Base-by-base conservation (phyloP, 148 eudicot species). In the Chenopodium berlandieri region DNA sequence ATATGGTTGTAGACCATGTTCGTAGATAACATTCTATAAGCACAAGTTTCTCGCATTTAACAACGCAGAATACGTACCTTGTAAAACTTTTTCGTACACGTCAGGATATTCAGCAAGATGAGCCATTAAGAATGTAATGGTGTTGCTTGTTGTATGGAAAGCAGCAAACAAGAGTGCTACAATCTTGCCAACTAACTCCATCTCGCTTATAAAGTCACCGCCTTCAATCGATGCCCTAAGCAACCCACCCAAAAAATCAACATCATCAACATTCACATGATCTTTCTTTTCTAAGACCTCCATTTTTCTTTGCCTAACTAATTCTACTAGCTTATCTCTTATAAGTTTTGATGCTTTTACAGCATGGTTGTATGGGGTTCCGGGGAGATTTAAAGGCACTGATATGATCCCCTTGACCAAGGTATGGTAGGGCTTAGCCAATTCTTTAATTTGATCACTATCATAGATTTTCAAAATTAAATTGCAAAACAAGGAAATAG, bases 21-120 rank as follows among this genome's bases (percentile, higher is more conserved):
- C 2, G 2, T 31, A 1, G 2, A 31, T 31, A 31, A 31, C 32
- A 0, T 31, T 31, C 32, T 31, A 31, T 31, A 31, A 31, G 2
- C 32, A 31, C 32, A 31, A 31, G 27, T 27, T 27, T 0, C 27
- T 27, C 27, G 27, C 0, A 1, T 0, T 31, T 31, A 31, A 31
- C 31, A 31, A 31, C 31, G 31, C 31, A 27, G 31, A 30, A 1
- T 30, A 31, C 32, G 32, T 31, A 31, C 80, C 80, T 64, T 77
- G 71, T 12, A 77, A 27, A 77, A 77, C 80, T 14, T 37, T 77
- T 9, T 27, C 71, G 20, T 77, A 64, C 44, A 77, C 50, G 9
- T 63, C 19, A 77, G 80, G 80, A 77, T 63, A 40, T 64, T 77
- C 56, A 22, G 71, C 80, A 31, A 77, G 71, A 25, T 37, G 48